Evolutionary conservation across 129 eudicot genomes (phyloP).

Genomic region (Helianthus tuberosus): DNA sequence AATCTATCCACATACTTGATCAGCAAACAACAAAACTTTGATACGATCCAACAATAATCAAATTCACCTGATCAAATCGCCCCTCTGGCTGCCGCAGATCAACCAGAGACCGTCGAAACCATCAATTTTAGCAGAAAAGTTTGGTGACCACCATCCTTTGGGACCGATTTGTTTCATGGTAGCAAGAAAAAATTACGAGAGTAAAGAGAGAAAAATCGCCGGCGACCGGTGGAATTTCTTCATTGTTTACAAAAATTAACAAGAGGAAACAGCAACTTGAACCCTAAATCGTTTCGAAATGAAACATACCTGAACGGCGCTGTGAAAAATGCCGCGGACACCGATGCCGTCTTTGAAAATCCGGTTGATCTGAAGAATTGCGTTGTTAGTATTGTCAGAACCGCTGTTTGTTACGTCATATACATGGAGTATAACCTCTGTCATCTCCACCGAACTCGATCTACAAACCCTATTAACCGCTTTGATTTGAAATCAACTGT

Average conservation of each 20-base stretch:
- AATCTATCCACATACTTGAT: too few species aligned
- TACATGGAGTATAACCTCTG: conserved; percentile 86
- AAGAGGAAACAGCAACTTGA: background rate
- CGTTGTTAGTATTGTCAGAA: conserved; percentile 83
- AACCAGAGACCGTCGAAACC: too few species aligned
- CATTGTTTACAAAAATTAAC: background rate
- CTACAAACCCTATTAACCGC: conserved; percentile 39
- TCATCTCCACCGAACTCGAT: conserved; percentile 57
- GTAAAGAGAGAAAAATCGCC: too few species aligned
- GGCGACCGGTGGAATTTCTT: too few species aligned
- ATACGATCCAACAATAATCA: too few species aligned
- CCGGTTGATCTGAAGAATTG: conserved; percentile 88
- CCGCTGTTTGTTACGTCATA: conserved; percentile 95
- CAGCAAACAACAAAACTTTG: too few species aligned
- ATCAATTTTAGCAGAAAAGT: too few species aligned
- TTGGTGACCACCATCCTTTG: too few species aligned
- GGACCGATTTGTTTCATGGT: too few species aligned
- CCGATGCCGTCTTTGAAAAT: conserved; percentile 96
- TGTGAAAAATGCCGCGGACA: conserved; percentile 91
- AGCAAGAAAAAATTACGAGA: too few species aligned
- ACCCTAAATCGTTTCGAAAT: conserved; percentile 42
- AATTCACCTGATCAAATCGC: too few species aligned
- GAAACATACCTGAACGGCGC: conserved; percentile 85
- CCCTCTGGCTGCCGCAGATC: too few species aligned
- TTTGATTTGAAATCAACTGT: conserved; percentile 3